Conservation (phyloP, 169 alveolate species). For the Eimeria sp. region DNA sequence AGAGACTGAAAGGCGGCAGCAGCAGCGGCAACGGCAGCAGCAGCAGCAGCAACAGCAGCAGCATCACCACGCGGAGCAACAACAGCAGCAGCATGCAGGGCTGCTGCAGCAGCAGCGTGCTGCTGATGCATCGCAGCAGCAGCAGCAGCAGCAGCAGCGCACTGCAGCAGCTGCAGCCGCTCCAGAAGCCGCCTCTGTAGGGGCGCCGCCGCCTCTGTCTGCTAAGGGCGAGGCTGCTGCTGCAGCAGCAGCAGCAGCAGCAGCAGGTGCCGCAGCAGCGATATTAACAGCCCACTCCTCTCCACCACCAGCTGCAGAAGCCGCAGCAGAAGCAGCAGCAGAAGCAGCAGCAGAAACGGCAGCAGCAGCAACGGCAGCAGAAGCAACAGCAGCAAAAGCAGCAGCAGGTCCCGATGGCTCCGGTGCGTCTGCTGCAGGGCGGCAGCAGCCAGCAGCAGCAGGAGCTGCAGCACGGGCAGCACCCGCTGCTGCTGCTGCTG, state of each 20-base stretch:
- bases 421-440: neutral
- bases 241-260: neutral
- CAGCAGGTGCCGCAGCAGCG: neutral
- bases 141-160: neutral
- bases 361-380: neutral
- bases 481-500: neutral
- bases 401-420: conserved; percentile 24
- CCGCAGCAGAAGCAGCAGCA: neutral
- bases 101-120: neutral
- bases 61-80: neutral
- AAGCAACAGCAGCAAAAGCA: neutral
- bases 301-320: no score
- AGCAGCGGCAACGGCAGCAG: conserved; percentile 8
- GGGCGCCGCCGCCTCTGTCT: neutral
- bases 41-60: neutral
- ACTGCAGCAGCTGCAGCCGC: neutral
- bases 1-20: neutral
- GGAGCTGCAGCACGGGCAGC: neutral
- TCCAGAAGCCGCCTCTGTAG: neutral
- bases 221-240: neutral
- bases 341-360: neutral
- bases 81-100: neutral
- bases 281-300: no score
- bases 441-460: neutral
- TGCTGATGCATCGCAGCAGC: neutral